Conservation (phyloP, 2,329 filamentous ascomycete genomes). For the Aspergillus sp. region DNA sequence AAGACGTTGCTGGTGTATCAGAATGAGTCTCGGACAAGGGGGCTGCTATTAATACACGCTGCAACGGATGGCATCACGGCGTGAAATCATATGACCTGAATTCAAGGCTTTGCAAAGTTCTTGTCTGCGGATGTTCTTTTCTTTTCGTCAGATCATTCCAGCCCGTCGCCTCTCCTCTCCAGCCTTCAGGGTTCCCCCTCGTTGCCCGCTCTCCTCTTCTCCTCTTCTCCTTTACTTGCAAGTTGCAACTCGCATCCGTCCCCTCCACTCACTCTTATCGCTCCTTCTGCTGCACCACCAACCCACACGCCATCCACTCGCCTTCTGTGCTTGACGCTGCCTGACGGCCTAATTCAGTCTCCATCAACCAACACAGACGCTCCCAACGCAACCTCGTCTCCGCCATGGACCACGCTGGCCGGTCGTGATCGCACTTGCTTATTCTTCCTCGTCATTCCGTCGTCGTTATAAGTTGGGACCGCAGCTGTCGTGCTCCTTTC, state of each 20-base stretch:
- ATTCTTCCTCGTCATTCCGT: conserved; percentile 12
- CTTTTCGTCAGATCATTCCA: background rate
- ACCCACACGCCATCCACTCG: background rate
- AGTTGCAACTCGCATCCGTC: conserved; percentile 2
- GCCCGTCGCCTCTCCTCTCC: background rate
- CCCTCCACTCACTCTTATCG: conserved; percentile 2
- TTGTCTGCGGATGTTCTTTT: background rate
- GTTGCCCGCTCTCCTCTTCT: conserved; percentile 1
- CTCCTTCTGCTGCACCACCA: conserved; percentile 3
- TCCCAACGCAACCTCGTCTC: conserved; percentile 27
- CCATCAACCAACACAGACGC: conserved; percentile 18
- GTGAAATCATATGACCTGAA: conserved; percentile 12
- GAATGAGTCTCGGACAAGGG: conserved; percentile 14
- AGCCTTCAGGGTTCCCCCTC: background rate
- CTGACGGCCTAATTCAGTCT: conserved; percentile 28
- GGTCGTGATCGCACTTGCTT: conserved; percentile 19
- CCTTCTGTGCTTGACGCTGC: conserved; percentile 23
- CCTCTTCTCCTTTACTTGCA: background rate
- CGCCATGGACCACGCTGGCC: conserved; percentile 34
- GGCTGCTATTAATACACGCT: conserved; percentile 17
- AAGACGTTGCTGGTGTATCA: background rate
- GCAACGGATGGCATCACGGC: conserved; percentile 8
- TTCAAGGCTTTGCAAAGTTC: conserved; percentile 2
- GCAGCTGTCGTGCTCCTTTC: background rate
- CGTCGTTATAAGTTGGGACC: background rate